Conservation (phyloP, 352 stramenopile genomes). For the Phytophthora hibernalis region DNA sequence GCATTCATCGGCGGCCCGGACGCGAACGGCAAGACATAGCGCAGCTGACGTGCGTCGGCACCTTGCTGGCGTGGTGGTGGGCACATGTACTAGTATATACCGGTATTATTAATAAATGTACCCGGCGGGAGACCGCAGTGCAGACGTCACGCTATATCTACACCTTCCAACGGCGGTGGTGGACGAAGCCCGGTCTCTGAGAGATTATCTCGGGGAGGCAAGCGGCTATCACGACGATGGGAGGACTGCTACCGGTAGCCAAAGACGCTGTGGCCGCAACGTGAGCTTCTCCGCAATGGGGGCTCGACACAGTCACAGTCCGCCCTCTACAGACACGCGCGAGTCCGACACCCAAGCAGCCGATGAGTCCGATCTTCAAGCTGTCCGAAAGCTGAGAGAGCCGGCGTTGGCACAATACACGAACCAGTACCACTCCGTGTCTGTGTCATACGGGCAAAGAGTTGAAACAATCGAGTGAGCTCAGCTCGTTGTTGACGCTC, state of each 20-base stretch:
- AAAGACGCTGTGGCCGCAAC: background rate
- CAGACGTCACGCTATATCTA: background rate
- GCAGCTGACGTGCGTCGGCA: constrained; percentile 3
- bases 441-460: constrained; percentile 25
- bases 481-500: background rate
- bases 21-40: constrained; percentile 26
- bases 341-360: background rate
- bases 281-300: background rate
- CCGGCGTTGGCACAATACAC: constrained; percentile 8
- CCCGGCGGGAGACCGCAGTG: too few species aligned
- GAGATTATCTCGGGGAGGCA: constrained; percentile 10
- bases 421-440: constrained; percentile 6
- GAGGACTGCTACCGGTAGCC: background rate
- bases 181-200: constrained; percentile 14
- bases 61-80: too few species aligned
- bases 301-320: constrained; percentile 13
- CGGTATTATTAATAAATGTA: too few species aligned
- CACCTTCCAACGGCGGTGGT: constrained; percentile 10
- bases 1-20: constrained; percentile 19
- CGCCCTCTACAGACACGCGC: constrained; percentile 16
- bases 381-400: constrained; percentile 29
- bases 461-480: constrained; percentile 25
- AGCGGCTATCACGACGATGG: constrained; percentile 31
- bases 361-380: constrained; percentile 18
- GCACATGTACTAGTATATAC: too few species aligned